These are phyloP conservation scores for Senna tora DNA, from an alignment of 306 rosid genomes.

Conservation along the genomic window DNA sequence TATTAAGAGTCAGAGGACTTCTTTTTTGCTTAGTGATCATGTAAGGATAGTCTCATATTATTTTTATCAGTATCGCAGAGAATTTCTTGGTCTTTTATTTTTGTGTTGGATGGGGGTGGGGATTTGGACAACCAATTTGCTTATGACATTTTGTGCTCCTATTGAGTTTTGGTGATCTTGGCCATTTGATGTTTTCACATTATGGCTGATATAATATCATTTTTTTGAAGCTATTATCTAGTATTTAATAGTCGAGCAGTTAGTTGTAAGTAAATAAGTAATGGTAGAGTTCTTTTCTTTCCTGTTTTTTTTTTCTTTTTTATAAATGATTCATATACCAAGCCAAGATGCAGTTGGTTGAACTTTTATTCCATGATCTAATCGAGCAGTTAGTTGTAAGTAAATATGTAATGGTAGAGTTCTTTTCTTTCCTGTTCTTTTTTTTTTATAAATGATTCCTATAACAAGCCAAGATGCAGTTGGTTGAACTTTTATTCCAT, in stretches of 20 bases:
- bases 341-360: not conserved
- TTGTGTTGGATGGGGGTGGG: not conserved
- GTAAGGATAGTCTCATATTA: not conserved
- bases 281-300: not conserved
- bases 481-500: no score
- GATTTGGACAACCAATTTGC: constrained; percentile 5
- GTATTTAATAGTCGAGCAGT: not conserved
- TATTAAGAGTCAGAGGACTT: not conserved
- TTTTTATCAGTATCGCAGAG: not conserved
- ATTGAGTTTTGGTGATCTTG: not conserved
- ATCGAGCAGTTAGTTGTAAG: no score
- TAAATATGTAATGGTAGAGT: no score
- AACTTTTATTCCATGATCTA: not conserved
- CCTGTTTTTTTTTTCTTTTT: no score
- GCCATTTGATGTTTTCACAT: not conserved
- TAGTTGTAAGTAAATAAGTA: no score
- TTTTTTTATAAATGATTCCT: no score
- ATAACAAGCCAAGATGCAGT: no score
- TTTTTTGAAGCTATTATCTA: not conserved
- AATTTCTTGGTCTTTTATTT: not conserved
- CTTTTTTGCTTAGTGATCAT: not conserved
- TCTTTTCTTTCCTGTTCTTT: no score
- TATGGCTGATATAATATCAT: not conserved
- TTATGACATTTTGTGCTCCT: not conserved
- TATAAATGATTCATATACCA: not conserved